Evolutionary conservation across 2,329 filamentous ascomycete species (phyloP), one percentile per base, ranked within the genome.

Genomic region (Colletotrichum neosansevieriae): DNA sequence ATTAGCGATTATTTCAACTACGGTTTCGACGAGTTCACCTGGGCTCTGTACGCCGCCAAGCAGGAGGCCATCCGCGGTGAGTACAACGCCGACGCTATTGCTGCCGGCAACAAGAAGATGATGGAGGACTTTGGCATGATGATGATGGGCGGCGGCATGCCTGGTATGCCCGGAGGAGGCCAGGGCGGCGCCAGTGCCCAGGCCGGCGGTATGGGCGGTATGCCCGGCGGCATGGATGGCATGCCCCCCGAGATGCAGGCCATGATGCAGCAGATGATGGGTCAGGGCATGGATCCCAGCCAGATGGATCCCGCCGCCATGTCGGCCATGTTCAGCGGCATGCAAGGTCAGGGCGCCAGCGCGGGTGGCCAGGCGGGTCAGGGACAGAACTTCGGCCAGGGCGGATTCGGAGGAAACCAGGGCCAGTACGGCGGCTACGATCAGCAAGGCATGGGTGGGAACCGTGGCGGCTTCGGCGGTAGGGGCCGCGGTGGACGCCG

Each of bases 1-100:
- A 89, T 97, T 62, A 96, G 92, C 68, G 96, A 99, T 78, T 98
- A 97, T 82, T 98, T 98, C 88, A 98, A 98, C 83, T 98, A 98
- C 80, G 95, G 95, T 67, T 98, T 98, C 76, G 95, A 98, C 81
- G 95, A 98, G 80, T 98, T 98, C 80, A 97, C 94, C 1, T 99
- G 96, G 96, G 92, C 94, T 6, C 88, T 94, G 61, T 99, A 99
- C 78, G 94, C 94, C 36, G 85, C 94, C 68, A 97, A 97, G 76
- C 96, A 98, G 78, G 90, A 96, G 72, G 85, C 84, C 24, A 85
- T 98, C 75, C 88, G 92, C 17, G 89, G 89, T 72, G 93, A 95
- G 73, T 93, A 94, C 73, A 88, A 88, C 65, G 89, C 91, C 54
- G 88, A 91, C 49, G 83, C 84, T 49, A 85, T 91, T 59, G 86